Percentiles rank a stretch among this genome's conserved stretches.
These are phyloP conservation scores for Periconia sp. DNA, from an alignment of 2,329 filamentous ascomycete species.

Conservation along the genomic window DNA sequence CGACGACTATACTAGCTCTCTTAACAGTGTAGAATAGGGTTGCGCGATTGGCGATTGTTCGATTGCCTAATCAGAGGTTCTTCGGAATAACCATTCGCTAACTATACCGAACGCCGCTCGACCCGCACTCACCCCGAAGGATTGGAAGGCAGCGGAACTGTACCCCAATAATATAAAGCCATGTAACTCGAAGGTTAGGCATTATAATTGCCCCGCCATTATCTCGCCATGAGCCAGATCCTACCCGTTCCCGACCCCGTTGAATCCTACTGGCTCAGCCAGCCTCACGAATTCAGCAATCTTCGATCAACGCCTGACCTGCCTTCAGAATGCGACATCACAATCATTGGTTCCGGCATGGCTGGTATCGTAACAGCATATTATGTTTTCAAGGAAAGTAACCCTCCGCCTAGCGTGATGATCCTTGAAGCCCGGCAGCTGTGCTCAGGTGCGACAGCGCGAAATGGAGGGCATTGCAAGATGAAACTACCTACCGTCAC, in stretches of 20 bases:
- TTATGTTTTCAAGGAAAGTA: slow-evolving; percentile 26
- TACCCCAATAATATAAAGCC: too few relatives aligned
- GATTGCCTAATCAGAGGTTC: too few relatives aligned
- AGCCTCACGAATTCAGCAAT: slow-evolving; percentile 34
- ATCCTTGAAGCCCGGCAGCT: slow-evolving; percentile 30
- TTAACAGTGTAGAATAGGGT: too few relatives aligned
- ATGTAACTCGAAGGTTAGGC: too few relatives aligned
- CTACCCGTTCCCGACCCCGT: slow-evolving; percentile 41
- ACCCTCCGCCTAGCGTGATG: slow-evolving; percentile 16
- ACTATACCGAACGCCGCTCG: too few relatives aligned
- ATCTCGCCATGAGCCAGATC: slow-evolving; percentile 14
- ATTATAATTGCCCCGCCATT: too few relatives aligned
- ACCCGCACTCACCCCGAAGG: too few relatives aligned
- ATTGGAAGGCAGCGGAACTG: too few relatives aligned
- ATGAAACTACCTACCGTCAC: slow-evolving; percentile 51
- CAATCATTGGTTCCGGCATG: slow-evolving; percentile 44
- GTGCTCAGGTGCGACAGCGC: slow-evolving; percentile 30
- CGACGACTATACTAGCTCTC: too few relatives aligned
- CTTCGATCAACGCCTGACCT: slow-evolving; percentile 35
- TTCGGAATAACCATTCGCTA: too few relatives aligned
- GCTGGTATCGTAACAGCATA: slow-evolving; percentile 39
- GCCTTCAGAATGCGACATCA: slow-evolving; percentile 33
- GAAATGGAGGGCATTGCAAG: slow-evolving; percentile 52
- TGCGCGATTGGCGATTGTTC: too few relatives aligned
- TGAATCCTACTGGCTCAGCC: slow-evolving; percentile 45